Conservation (phyloP, 805 yeast species). For the Yarrowia osloensis region DNA sequence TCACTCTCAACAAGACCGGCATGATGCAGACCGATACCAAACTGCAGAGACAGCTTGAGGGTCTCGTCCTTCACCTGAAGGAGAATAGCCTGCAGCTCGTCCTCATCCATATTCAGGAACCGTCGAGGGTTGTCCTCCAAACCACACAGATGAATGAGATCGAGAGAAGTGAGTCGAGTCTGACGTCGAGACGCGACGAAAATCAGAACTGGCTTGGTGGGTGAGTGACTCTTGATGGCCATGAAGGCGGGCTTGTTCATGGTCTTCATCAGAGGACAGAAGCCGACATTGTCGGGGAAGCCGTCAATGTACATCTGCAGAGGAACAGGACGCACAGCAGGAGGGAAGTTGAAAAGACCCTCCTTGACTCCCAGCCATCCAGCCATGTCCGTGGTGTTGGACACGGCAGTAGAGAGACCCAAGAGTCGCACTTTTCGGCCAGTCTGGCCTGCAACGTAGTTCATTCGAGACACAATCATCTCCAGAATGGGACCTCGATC, state of each 20-base stretch:
- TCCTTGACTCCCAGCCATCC: constrained; percentile 74
- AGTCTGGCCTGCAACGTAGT: constrained; percentile 63
- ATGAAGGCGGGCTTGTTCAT: constrained; percentile 89
- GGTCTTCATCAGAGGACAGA: constrained; percentile 81
- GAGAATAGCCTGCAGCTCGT: constrained; percentile 56
- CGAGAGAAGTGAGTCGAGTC: constrained; percentile 77
- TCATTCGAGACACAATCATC: constrained; percentile 88
- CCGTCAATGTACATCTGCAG: constrained; percentile 86
- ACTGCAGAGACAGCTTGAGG: constrained; percentile 67
- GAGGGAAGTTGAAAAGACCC: constrained; percentile 78
- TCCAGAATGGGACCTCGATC: constrained; percentile 86
- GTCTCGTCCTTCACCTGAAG: constrained; percentile 78
- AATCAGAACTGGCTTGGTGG: constrained; percentile 78
- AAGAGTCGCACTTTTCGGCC: constrained; percentile 62
- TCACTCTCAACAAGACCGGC: constrained; percentile 79
- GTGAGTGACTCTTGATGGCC: constrained; percentile 91
- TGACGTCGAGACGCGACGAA: constrained; percentile 84
- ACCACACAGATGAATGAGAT: constrained; percentile 75
- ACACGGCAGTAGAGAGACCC: constrained; percentile 84
- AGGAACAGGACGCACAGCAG: constrained; percentile 82
- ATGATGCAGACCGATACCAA: constrained; percentile 81
- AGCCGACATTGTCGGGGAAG: constrained; percentile 76
- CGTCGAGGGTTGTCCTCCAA: constrained; percentile 74
- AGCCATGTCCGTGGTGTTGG: constrained; percentile 84
- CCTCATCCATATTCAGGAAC: constrained; percentile 65